Evolutionary conservation across 108 stramenopile genomes (phyloP), one percentile per base, ranked within the genome.

Genomic region (Skeletonema costatum): DNA sequence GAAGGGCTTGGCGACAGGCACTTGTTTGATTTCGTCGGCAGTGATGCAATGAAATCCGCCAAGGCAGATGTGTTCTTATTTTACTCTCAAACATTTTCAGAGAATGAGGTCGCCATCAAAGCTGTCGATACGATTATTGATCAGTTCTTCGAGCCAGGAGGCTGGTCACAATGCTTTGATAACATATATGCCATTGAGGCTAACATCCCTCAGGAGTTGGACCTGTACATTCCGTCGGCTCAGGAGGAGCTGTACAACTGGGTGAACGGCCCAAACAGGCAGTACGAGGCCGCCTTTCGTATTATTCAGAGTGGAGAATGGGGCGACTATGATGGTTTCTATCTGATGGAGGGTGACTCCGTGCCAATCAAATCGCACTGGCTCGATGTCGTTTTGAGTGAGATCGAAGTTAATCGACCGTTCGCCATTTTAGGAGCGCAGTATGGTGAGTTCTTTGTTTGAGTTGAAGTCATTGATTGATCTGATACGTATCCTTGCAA

Each of bases 241-340:
- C 86, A 87, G 46, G 76, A 85, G 64, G 82, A 88, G 59, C 65
- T 88, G 73, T 83, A 86, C 38, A 85, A 87, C 60, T 90, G 91
- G 89, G 86, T 88, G n/a, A 92, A 92, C 61, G 87, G 89, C 10
- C 89, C 91, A n/a, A 92, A 89, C 74, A 72, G 87, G 68, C 88
- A 89, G 63, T 91, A 85, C 72, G 89, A 92, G 76, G 84, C 89
- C 10, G 88, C 81, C 4, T 78, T 88, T 69, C 89, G 87, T 36
- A 80, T 87, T 41, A 75, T 92, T 61, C 87, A 89, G 78, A 81
- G 81, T 38, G 86, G 82, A 38, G 88, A 84, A 70, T 88, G 84
- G 82, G 87, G 83, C 29, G 76, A 87, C 4, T 88, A 89, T 59
- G 88, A 89, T 63, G 85, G 86, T 25, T 86, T 92, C 61, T 92